phyloP scores from a whole-genome alignment of 2,329 filamentous ascomycete genomes.

The Stagonosporopsis cucurbitacearum region DNA sequence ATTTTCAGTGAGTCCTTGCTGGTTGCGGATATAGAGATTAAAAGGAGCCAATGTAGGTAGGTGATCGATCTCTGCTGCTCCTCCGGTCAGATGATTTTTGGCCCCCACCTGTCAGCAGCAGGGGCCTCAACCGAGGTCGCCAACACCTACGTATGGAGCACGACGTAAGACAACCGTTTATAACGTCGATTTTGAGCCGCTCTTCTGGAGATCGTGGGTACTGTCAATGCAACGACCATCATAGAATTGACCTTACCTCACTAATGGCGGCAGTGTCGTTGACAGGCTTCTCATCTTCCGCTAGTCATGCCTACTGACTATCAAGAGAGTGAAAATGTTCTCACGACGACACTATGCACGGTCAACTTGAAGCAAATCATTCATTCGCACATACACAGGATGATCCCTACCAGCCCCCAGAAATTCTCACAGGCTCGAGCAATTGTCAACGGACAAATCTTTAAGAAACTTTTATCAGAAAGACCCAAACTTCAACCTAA shows the following conservation, averaged over 20 bases:
- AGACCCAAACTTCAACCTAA: not conserved
- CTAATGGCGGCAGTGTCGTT: not conserved
- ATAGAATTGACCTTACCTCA: not conserved
- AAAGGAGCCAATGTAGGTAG: not conserved
- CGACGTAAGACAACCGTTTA: not conserved
- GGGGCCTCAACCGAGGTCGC: not conserved
- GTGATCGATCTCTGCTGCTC: not conserved
- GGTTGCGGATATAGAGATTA: not conserved
- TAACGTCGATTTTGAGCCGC: not conserved
- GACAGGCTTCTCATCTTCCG: not conserved
- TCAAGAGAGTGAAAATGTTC: not conserved
- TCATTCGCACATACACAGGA: not conserved
- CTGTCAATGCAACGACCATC: not conserved
- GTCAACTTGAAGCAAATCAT: not conserved
- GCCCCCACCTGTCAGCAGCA: not conserved
- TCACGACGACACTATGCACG: not conserved
- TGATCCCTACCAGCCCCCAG: not conserved
- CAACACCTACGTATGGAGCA: not conserved
- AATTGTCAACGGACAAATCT: not conserved
- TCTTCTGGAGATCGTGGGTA: not conserved
- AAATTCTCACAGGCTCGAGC: not conserved
- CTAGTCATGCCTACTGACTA: no score
- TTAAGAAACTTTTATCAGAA: not conserved
- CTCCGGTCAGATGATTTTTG: not conserved
- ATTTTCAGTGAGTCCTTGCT: slow-evolving; percentile 1